phyloP scores from a whole-genome alignment of 345 rosid species.

The Corchorus capsularis region DNA sequence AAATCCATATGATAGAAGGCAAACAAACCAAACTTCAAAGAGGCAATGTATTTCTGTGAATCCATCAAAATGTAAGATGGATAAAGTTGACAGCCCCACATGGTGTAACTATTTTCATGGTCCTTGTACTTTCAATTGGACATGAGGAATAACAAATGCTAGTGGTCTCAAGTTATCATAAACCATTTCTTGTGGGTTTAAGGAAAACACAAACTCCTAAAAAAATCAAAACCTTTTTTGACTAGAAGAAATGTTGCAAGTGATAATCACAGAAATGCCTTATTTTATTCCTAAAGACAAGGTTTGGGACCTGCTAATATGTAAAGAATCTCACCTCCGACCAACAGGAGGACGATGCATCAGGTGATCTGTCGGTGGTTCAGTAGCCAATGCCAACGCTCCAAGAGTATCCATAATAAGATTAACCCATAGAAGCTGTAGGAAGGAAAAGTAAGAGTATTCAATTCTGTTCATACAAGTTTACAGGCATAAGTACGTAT shows the following conservation, averaged over 20 bases:
- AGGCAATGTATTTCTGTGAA: neutral
- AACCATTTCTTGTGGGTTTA: neutral
- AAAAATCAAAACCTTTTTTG: neutral
- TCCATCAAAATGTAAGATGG: neutral
- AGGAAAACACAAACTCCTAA: neutral
- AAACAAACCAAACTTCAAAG: neutral
- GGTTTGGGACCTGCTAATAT: neutral
- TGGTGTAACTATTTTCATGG: too few relatives aligned
- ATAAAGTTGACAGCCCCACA: neutral
- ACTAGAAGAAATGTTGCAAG: neutral
- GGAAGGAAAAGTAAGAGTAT: slow-evolving; percentile 2
- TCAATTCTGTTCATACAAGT: neutral
- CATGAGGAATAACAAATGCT: neutral
- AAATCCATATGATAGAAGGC: neutral
- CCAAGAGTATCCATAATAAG: slow-evolving; percentile 99
- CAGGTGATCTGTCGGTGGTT: slow-evolving; percentile 94
- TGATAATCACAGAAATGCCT: neutral
- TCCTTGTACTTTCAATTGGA: neutral
- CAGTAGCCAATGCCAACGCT: slow-evolving; percentile 96
- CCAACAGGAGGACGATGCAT: slow-evolving; percentile 95
- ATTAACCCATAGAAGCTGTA: slow-evolving; percentile 97
- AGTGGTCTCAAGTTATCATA: neutral
- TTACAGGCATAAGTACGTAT: neutral
- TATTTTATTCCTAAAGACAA: neutral
- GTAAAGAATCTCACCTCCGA: slow-evolving; percentile 54